Evolutionary conservation across 1,139 yeast species (phyloP).

Genomic region (Arxiozyma bovina): DNA sequence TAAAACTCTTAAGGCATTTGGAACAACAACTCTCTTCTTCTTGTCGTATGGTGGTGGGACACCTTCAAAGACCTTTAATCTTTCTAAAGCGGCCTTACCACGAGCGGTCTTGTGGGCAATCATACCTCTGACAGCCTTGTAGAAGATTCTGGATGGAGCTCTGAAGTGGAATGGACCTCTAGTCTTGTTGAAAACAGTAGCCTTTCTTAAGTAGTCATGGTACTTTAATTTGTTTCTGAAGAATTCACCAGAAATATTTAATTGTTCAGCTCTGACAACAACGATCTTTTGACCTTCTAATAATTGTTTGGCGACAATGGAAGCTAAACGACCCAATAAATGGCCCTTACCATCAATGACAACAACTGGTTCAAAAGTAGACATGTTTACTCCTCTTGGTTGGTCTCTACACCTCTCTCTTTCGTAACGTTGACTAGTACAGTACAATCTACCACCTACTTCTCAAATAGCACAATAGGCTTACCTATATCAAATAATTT

Average conservation of each 20-base stretch:
- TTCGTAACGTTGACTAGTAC: too few species aligned
- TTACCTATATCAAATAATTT: neutral
- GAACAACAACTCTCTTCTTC: constrained; percentile 99
- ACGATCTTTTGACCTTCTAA: constrained; percentile 97
- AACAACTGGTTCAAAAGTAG: constrained; percentile 92
- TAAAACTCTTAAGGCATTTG: constrained; percentile 98
- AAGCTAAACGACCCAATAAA: constrained; percentile 99
- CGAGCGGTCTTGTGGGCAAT: constrained; percentile 99
- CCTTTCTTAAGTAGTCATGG: constrained; percentile 99
- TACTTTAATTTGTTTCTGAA: constrained; percentile 99
- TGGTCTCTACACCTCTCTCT: constrained; percentile 8
- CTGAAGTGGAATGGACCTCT: constrained; percentile 99
- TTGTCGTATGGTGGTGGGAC: constrained; percentile 99
- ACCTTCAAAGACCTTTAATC: constrained; percentile 99
- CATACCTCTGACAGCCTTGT: constrained; percentile 99
- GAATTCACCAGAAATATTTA: constrained; percentile 98
- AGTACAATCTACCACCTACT: neutral
- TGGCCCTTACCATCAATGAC: constrained; percentile 99
- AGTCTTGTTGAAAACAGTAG: constrained; percentile 96
- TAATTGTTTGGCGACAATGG: constrained; percentile 96
- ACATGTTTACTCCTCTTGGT: constrained; percentile 43
- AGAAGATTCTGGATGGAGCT: constrained; percentile 99
- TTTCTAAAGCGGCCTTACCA: constrained; percentile 99
- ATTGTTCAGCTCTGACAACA: constrained; percentile 94
- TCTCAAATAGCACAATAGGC: neutral